A percentile compares a stretch with the other conserved stretches of the same genome.
phyloP scores from a whole-genome alignment of 2,329 filamentous ascomycete species.

The Aspergillus ruber region DNA sequence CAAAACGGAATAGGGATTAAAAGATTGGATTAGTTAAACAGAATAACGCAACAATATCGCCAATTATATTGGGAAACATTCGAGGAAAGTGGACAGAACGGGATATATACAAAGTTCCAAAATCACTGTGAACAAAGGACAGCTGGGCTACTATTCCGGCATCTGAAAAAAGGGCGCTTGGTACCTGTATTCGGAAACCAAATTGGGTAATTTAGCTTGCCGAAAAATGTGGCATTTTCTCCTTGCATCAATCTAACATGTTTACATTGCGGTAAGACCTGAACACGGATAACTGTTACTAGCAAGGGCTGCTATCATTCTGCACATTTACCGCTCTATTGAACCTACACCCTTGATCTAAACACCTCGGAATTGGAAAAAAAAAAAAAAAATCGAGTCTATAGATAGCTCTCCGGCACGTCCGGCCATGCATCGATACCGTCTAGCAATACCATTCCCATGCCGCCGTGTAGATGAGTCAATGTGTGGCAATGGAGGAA shows the following conservation, averaged over 20 bases:
- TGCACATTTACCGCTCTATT: background rate
- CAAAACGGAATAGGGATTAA: too few species aligned
- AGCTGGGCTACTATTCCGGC: too few species aligned
- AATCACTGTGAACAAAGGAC: too few species aligned
- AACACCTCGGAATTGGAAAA: background rate
- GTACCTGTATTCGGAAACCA: too few species aligned
- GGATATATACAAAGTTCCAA: too few species aligned
- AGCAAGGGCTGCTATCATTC: background rate
- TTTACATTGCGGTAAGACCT: background rate
- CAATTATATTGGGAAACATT: too few species aligned
- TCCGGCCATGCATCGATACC: constrained; percentile 43
- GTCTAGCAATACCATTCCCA: constrained; percentile 45
- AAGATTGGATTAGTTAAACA: too few species aligned
- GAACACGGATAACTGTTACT: too few species aligned
- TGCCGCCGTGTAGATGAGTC: constrained; percentile 43
- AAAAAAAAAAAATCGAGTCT: too few species aligned
- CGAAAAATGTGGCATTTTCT: background rate
- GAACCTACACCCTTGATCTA: background rate
- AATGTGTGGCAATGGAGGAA: constrained; percentile 48
- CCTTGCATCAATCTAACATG: background rate
- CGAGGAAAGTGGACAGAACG: too few species aligned
- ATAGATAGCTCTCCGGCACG: constrained; percentile 16
- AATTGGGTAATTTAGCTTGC: background rate
- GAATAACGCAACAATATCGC: too few species aligned
- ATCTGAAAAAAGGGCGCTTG: too few species aligned